Conservation (phyloP, 345 rosid species). For the Aethionema arabicum region DNA sequence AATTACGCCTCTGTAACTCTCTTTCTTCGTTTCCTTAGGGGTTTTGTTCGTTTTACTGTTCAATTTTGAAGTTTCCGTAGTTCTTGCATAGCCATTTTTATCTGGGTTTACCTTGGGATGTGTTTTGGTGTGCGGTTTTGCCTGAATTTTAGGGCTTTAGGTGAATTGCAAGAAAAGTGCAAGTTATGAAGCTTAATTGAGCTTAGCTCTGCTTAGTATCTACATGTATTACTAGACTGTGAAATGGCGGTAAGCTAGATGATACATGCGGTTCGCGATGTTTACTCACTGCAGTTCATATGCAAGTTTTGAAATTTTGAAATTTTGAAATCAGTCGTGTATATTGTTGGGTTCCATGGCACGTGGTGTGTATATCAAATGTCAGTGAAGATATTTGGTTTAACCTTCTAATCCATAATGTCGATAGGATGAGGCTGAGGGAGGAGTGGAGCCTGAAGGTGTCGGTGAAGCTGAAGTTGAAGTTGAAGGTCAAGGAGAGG, state of each 20-base stretch:
- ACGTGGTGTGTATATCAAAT: background rate
- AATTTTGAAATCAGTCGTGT: background rate
- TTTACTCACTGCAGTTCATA: background rate
- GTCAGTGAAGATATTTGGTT: background rate
- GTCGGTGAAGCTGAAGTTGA: conserved; percentile 60
- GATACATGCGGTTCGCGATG: background rate
- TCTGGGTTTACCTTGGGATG: background rate
- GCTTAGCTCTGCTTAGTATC: background rate
- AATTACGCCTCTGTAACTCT: conserved; percentile 64
- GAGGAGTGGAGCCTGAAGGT: conserved; percentile 61
- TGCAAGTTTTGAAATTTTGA: background rate
- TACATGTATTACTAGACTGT: background rate
- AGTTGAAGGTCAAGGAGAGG: conserved; percentile 52
- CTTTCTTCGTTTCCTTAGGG: conserved; percentile 7
- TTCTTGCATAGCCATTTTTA: background rate
- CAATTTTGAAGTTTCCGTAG: background rate
- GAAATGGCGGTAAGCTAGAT: background rate
- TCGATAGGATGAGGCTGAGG: conserved; percentile 86
- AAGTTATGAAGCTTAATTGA: background rate
- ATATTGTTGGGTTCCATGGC: conserved; percentile 9
- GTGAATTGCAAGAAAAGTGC: background rate
- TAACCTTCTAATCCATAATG: background rate
- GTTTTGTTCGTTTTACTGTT: background rate
- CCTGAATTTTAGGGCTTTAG: conserved; percentile 17
- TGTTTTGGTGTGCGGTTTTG: conserved; percentile 11